Evolutionary conservation across 2,329 filamentous ascomycete genomes (phyloP), one percentile per base, ranked within the genome.

Genomic region (Curvularia eragrostidis): DNA sequence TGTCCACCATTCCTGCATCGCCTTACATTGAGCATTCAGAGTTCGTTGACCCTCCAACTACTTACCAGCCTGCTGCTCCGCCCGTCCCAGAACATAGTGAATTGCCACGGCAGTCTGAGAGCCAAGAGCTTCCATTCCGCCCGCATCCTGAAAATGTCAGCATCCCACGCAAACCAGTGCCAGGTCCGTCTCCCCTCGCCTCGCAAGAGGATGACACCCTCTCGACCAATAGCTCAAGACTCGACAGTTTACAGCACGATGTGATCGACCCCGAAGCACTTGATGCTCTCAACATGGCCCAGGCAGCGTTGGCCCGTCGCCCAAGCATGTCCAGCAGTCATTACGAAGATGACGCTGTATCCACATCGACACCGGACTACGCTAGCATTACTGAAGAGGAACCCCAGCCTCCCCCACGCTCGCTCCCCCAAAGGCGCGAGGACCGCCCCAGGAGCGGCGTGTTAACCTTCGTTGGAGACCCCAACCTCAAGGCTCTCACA

Each of bases 371-470:
- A 24, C 90, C 91, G 0, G 90, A 94, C 72, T 94, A 94, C 77
- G 89, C 90, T 6, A 95, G 90, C 75, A 89, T 87, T 21, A 76
- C 56, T 43, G 71, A 79, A 61, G 44, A 75, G 46, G 73, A 77
- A 49, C 47, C 64, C 5, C 51, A 57, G 9, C 50, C 58, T 12
- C 54, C 46, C 10, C 66, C 66, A 26, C 80, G 79, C 46, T 82
- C 81, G 39, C 50, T 74, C 24, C 71, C 69, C 19, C 61, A 54
- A 77, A 80, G 62, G 75, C 82, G 87, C 88, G 62, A 86, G 83
- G 88, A 91, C 55, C 85, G 85, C 57, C 90, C 90, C 15, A 85
- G 94, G 61, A 89, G 90, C 62, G 93, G 93, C 48, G 87, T 93
- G 6, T 81, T 94, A 72, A 93, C 89, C 73, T 92, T 90, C 1